These are phyloP conservation scores for Triticum monococcum DNA, from an alignment of 176 grass and related monocot species.

Conservation along the genomic window DNA sequence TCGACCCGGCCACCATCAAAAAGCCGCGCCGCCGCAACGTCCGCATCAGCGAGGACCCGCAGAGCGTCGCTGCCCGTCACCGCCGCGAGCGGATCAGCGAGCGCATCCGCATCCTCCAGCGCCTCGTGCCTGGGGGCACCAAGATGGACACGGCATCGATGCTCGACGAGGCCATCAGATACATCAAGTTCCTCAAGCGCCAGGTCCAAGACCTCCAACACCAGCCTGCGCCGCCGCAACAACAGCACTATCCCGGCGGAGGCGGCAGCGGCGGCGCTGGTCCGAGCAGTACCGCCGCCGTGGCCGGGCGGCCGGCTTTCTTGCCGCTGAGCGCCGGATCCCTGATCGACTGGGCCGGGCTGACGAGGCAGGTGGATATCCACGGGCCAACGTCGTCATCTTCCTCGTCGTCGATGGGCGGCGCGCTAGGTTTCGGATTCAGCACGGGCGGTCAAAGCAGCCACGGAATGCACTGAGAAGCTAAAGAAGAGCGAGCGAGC, in stretches of 20 bases:
- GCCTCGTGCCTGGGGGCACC: constrained; percentile 83
- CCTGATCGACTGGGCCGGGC: constrained; percentile 39
- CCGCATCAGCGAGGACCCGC: constrained; percentile 86
- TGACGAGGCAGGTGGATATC: constrained; percentile 45
- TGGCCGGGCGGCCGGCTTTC: constrained; percentile 32
- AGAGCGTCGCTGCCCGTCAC: constrained; percentile 87
- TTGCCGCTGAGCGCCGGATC: constrained; percentile 33
- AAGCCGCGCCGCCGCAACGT: constrained; percentile 83
- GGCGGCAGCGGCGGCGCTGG: constrained; percentile 12
- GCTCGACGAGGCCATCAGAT: constrained; percentile 92
- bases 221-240: constrained; percentile 17
- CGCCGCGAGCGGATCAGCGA: constrained; percentile 88
- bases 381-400: constrained; percentile 70
- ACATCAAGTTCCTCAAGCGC: constrained; percentile 93
- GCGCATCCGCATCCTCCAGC: constrained; percentile 85
- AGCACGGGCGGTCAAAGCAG: constrained; percentile 47
- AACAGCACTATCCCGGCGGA: neutral
- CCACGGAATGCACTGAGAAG: constrained; percentile 61
- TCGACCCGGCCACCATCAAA: constrained; percentile 88
- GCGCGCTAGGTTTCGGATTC: constrained; percentile 69
- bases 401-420: constrained; percentile 81
- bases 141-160: constrained; percentile 98
- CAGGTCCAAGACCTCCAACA: constrained; percentile 85
- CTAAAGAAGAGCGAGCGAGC: neutral
- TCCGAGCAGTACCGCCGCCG: constrained; percentile 37